phyloP scores from a whole-genome alignment of 1,284 basidiomycete genomes.

The Trametes hirsuta region DNA sequence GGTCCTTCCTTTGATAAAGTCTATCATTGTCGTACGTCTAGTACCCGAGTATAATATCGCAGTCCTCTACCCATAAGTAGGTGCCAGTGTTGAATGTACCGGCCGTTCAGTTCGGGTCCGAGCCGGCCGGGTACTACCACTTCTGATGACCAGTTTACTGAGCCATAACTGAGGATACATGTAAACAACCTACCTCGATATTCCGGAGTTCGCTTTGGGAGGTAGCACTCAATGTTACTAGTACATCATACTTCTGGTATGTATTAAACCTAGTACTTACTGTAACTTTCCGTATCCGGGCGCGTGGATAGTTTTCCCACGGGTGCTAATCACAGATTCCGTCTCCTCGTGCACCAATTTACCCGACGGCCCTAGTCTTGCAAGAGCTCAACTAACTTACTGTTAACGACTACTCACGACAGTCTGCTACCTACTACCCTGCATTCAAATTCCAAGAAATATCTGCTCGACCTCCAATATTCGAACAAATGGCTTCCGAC shows the following conservation, averaged over 20 bases:
- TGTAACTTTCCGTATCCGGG: neutral
- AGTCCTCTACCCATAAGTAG: too few species aligned
- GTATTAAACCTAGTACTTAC: neutral
- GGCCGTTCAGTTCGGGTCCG: too few species aligned
- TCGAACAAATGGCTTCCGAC: constrained; percentile 20
- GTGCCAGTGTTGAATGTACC: too few species aligned
- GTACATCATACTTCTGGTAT: neutral
- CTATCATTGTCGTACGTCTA: neutral
- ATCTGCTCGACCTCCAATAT: neutral
- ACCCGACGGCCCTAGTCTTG: too few species aligned
- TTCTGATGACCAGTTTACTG: too few species aligned
- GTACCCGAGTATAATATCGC: too few species aligned
- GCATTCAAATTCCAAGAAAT: neutral
- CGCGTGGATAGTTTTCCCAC: constrained; percentile 5
- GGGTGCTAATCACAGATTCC: constrained; percentile 15
- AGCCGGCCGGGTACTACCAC: too few species aligned
- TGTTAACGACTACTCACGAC: neutral
- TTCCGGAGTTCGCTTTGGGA: too few species aligned
- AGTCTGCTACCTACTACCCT: neutral
- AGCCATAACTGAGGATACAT: too few species aligned
- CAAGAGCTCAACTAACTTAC: neutral
- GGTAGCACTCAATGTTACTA: too few species aligned
- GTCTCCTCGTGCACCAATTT: neutral
- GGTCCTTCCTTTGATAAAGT: neutral
- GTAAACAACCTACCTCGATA: too few species aligned